Base-by-base conservation (phyloP, 176 grass and related monocot species). In the Carex kokanica region DNA sequence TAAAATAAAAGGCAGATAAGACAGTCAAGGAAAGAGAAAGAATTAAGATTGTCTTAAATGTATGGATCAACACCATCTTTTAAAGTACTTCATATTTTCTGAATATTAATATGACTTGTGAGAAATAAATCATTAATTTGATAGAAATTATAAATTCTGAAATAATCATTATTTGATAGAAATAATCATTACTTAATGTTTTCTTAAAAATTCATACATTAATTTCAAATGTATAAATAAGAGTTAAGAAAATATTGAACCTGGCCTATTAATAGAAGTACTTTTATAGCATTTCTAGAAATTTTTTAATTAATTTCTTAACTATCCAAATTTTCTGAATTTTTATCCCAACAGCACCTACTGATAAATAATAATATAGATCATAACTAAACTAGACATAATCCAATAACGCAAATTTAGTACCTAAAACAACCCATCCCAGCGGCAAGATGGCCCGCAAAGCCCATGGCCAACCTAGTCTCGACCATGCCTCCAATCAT, bases 401-500 rank as follows among this genome's bases (percentile, higher is more conserved):
- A 40, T 47, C 5, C 47, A 81, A 57, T 21, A 64, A 56, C 40
- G 49, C 2, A 55, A 61, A 43, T 47, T 59, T 54, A 75, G 24
- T 61, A 90, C 96, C 96, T 95, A 87, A 99, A 99, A 84, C 96
- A 91, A 66, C 91, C 93, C 25, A 99, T 87, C 3, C 96, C 96
- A 93, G 96, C 93, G 78, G 96, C 93, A 45, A 95, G 89, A 88
- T 99, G 96, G 18, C 91, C 93, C 60, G 96, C 89, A 58, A 99
- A 99, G 59, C 96, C 93, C 93, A 95, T 95, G 27, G 91, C 93
- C 0, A 99, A 84, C 67, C 93, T 93, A 57, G 96, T 99, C 87
- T 99, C 93, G 4, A 99, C 93, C 96, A 99, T 99, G 60, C 96
- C 93, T 18, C 96, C 96, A 59, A 99, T 95, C 96, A 99, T 99